Evolutionary conservation across 768 basidiomycete species (phyloP), one percentile per base, ranked within the genome.

Genomic region (Lactarius evosmus): DNA sequence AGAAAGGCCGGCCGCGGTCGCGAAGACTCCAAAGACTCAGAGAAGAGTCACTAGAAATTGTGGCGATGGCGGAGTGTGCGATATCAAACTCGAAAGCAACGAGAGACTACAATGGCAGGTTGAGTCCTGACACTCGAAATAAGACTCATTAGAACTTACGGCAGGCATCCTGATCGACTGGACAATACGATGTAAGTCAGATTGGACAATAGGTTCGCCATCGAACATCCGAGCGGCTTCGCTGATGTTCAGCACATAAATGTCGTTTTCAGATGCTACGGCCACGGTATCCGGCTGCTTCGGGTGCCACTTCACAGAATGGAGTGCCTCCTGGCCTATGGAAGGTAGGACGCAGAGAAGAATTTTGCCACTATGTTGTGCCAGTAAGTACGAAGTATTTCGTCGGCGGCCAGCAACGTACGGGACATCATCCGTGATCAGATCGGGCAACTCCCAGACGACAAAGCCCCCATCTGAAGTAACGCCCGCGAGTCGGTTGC

Each of bases 401-500:
- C 17, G 8, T 38, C 50, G 56, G 9, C 58, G 61, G 22, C 46
- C 46, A 33, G 12, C 2, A 50, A 84, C 89, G 72, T 76, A 92
- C 90, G 89, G 87, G 34, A 89, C 89, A 74, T 94, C 91, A 70
- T 94, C 92, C 14, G 86, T 91, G 72, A 94, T 91, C 58, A 86
- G 73, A 58, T 88, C 87, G 33, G 92, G 92, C 29, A 93, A 72
- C 72, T 93, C 89, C 92, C 92, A 93, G 7, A 93, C 87, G 34
- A 93, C 88, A 68, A 93, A 91, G 44, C 92, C 92, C 64, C 92
- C 92, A 69, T 94, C 92, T 2, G 88, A 89, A 0, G 92, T 93
- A 12, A 93, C 87, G 7, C 91, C 93, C 2, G 91, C 91, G 33
- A 94, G 83, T 52, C 91, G 79, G 73, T 92, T 91, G 27, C 85